These are phyloP conservation scores for Coelastrella sp. DNA, from an alignment of 139 green algal species.

Conservation along the genomic window DNA sequence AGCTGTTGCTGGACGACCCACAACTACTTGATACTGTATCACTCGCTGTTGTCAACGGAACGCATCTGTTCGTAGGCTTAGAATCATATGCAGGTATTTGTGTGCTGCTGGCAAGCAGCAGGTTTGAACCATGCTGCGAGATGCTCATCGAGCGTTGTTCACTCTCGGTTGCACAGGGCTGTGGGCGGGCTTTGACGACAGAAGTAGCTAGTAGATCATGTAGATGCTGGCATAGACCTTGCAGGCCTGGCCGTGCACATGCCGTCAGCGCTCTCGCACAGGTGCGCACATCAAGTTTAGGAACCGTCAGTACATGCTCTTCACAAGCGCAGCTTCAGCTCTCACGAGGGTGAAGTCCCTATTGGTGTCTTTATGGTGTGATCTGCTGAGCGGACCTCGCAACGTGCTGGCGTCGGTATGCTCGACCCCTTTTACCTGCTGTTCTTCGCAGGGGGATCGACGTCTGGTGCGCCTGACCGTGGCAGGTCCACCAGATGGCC, in stretches of 20 bases:
- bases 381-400: background rate
- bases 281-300: slow-evolving; percentile 5
- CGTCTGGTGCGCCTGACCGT: slow-evolving; percentile 32
- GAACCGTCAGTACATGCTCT: background rate
- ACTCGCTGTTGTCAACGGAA: background rate
- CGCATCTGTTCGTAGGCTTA: background rate
- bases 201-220: background rate
- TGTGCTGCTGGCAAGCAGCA: background rate
- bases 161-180: slow-evolving; percentile 2
- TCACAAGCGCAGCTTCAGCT: background rate
- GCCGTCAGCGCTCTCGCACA: background rate
- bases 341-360: too few species aligned
- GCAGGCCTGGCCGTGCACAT: background rate
- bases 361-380: too few species aligned
- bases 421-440: background rate
- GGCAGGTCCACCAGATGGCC: slow-evolving; percentile 30
- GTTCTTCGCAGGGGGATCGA: slow-evolving; percentile 13
- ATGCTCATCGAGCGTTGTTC: background rate
- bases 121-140: background rate
- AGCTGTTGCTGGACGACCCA: background rate
- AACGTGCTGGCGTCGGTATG: background rate
- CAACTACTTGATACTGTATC: background rate
- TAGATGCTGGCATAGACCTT: background rate
- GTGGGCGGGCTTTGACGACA: background rate
- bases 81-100: background rate